Evolutionary conservation across 164 flowering plant genomes (phyloP).

Genomic region (Magnolia sinica): DNA sequence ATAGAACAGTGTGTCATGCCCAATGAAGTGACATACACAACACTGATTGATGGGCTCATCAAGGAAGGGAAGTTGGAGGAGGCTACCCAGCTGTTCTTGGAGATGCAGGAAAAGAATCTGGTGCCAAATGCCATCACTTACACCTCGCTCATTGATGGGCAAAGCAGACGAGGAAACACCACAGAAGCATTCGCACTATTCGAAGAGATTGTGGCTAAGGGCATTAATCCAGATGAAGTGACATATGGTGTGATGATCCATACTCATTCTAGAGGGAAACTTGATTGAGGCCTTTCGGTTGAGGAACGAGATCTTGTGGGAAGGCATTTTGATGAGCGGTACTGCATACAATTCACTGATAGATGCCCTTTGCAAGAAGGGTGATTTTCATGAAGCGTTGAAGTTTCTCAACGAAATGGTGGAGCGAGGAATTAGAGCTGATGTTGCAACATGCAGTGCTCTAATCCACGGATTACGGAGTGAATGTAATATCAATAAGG

Average conservation of each 20-base stretch:
- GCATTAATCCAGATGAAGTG: constrained; percentile 47
- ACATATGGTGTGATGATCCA: constrained; percentile 35
- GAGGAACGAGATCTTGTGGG: constrained; percentile 38
- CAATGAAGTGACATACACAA: constrained; percentile 60
- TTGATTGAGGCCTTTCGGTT: constrained; percentile 36
- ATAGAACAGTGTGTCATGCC: constrained; percentile 37
- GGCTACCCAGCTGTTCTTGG: constrained; percentile 44
- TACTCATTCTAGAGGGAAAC: constrained; percentile 36
- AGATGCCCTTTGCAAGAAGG: constrained; percentile 29
- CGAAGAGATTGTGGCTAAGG: constrained; percentile 51
- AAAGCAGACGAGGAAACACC: constrained; percentile 29
- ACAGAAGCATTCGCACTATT: constrained; percentile 45
- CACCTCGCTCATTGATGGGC: too few relatives aligned
- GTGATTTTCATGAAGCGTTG: constrained; percentile 29
- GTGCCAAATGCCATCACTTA: constrained; percentile 42
- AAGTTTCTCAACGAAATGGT: constrained; percentile 33
- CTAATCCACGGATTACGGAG: constrained; percentile 23
- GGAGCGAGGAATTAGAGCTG: constrained; percentile 30
- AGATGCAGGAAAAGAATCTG: constrained; percentile 52
- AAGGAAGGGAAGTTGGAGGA: constrained; percentile 49
- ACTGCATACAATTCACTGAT: constrained; percentile 26
- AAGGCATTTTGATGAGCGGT: constrained; percentile 17
- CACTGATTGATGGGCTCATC: constrained; percentile 50
- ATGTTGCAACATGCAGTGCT: constrained; percentile 28
- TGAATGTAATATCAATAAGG: constrained; percentile 29